phyloP scores from a whole-genome alignment of 768 basidiomycete species.

The Holtermanniella nyarrowii region DNA sequence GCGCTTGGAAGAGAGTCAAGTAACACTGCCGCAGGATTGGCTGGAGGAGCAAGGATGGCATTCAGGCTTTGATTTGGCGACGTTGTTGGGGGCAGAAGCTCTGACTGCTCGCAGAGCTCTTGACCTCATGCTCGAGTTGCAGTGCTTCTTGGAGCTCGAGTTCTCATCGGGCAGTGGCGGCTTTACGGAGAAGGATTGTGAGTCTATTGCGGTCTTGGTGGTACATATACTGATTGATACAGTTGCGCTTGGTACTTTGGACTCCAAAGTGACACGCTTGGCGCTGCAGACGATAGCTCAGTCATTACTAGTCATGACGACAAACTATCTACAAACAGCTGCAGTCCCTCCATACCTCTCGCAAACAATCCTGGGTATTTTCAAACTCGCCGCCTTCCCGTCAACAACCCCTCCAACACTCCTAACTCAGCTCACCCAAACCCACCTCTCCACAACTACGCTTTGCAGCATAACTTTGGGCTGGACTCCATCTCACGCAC shows the following conservation, averaged over 20 bases:
- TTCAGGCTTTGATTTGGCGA: background rate
- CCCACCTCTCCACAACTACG: background rate
- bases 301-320: background rate
- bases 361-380: background rate
- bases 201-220: background rate
- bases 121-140: background rate
- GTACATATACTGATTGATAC: background rate
- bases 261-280: background rate
- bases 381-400: background rate
- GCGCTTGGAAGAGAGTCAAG: background rate
- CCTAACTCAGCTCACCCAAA: background rate
- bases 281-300: background rate
- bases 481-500: background rate
- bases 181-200: background rate
- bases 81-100: background rate
- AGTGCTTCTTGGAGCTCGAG: background rate
- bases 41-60: background rate
- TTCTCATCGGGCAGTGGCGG: background rate
- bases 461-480: background rate
- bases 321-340: background rate
- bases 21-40: background rate
- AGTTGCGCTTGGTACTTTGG: background rate
- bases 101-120: background rate
- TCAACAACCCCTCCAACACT: background rate
- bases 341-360: background rate